Evolutionary conservation across 768 basidiomycete genomes (phyloP).

Genomic region (Strobilomyces dryophilus): DNA sequence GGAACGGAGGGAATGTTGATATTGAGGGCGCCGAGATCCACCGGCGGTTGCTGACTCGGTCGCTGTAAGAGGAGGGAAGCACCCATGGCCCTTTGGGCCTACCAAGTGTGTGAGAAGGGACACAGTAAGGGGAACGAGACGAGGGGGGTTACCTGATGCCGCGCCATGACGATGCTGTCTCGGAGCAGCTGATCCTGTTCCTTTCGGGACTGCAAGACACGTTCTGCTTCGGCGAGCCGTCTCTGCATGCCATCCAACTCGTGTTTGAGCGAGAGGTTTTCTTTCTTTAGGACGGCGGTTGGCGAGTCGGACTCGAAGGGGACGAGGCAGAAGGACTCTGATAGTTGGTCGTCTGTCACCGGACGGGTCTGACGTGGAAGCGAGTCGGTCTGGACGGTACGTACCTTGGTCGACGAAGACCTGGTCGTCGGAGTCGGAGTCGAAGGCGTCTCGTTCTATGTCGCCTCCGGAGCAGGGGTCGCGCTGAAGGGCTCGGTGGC

Average conservation of each 20-base stretch:
- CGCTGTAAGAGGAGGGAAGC: constrained; percentile 57
- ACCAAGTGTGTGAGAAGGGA: constrained; percentile 3
- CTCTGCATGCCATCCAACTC: constrained; percentile 57
- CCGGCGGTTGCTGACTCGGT: constrained; percentile 31
- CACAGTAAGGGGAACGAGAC: neutral
- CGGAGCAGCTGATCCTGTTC: constrained; percentile 78
- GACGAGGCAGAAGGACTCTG: constrained; percentile 77
- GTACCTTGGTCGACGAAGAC: constrained; percentile 62
- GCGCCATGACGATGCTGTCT: constrained; percentile 74
- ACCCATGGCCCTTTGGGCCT: constrained; percentile 82
- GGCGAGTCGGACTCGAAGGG: constrained; percentile 57
- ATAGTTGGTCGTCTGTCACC: constrained; percentile 56
- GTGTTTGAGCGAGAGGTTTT: constrained; percentile 60
- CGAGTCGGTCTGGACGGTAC: constrained; percentile 4
- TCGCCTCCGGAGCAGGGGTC: constrained; percentile 61
- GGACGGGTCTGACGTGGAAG: neutral
- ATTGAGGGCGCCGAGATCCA: constrained; percentile 57
- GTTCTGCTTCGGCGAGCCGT: constrained; percentile 58
- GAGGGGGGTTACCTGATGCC: constrained; percentile 51
- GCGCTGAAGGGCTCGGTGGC: constrained; percentile 32
- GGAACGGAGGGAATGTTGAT: constrained; percentile 49
- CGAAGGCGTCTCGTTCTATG: constrained; percentile 17
- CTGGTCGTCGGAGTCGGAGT: constrained; percentile 57
- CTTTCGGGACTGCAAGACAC: constrained; percentile 60
- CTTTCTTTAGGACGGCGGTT: constrained; percentile 50